Evolutionary conservation across 148 eudicot genomes (phyloP), one percentile per base, ranked within the genome.

Genomic region (Hydrangea macrophylla): DNA sequence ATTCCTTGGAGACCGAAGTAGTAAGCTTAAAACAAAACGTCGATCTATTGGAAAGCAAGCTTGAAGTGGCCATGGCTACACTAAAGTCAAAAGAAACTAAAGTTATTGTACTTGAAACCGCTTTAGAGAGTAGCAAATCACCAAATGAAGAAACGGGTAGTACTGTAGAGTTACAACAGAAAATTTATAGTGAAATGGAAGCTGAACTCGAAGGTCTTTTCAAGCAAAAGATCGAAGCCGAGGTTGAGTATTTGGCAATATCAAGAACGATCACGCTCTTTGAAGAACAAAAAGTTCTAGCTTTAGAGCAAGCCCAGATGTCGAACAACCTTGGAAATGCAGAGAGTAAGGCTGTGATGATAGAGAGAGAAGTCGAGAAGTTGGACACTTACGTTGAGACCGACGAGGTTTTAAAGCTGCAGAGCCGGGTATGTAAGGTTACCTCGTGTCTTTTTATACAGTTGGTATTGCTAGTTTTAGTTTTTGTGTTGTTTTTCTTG

Each of bases 201-300:
- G 76, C 69, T 11, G 90, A 90, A 70, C 64, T 81, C 62, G 96
- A 86, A 71, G 73, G 28, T 30, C 77, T 90, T 33, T 79, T 80
- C 36, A 84, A 61, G 75, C 82, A 74, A 64, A 90, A 78, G 73
- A 68, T 90, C 53, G 92, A 88, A 81, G 96, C 89, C 50, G 96
- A 90, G 77, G 57, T 90, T 32, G 80, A 86, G 75, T 86, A 79
- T 67, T 67, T 94, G 36, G 82, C 73, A 50, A 75, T 85, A 32
- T 80, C 83, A 27, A 71, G 60, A 76, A 76, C 78, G 48, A 69
- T 76, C 30, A 61, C 71, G 58, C 55, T 76, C 68, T 44, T 75
- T 33, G 71, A 62, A 68, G 80, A 83, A 71, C 85, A 81, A 35
- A 80, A 66, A 37, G 42, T 59, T 37, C 58, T 73, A 35, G 67